phyloP scores from a whole-genome alignment of 1,284 basidiomycete genomes.

The Moniliophthora roreri region DNA sequence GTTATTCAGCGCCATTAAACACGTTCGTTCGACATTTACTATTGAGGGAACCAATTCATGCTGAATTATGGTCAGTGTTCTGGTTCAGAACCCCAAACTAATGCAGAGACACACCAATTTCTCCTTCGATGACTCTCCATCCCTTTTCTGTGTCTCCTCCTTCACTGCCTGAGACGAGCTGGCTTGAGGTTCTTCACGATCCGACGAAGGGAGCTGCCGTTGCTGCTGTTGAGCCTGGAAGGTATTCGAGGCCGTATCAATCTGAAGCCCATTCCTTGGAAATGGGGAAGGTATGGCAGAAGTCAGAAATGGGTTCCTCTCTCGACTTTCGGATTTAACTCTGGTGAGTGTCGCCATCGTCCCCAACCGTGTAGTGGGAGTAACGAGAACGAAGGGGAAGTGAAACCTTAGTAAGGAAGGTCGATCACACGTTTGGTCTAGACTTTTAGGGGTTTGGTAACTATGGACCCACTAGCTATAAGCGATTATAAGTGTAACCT shows the following conservation, averaged over 20 bases:
- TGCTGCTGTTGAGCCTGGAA: background rate
- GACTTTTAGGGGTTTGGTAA: no score
- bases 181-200: constrained; percentile 6
- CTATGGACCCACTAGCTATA: no score
- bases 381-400: background rate
- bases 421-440: background rate
- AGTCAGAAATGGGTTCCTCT: constrained; percentile 11
- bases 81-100: no score
- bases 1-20: constrained; percentile 69
- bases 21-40: constrained; percentile 66
- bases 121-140: constrained; percentile 2
- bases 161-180: constrained; percentile 11
- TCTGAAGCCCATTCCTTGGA: constrained; percentile 20
- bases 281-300: constrained; percentile 23
- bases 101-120: constrained; percentile 10
- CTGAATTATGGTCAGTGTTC: constrained; percentile 28
- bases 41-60: constrained; percentile 69
- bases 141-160: constrained; percentile 5
- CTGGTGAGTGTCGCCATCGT: constrained; percentile 23
- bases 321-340: constrained; percentile 15
- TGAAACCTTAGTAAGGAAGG: constrained; percentile 1
- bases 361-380: background rate
- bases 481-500: no score
- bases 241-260: constrained; percentile 5
- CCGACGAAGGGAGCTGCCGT: constrained; percentile 1